Conservation (phyloP, 2,329 filamentous ascomycete species). For the Conoideocrella luteorostrata region DNA sequence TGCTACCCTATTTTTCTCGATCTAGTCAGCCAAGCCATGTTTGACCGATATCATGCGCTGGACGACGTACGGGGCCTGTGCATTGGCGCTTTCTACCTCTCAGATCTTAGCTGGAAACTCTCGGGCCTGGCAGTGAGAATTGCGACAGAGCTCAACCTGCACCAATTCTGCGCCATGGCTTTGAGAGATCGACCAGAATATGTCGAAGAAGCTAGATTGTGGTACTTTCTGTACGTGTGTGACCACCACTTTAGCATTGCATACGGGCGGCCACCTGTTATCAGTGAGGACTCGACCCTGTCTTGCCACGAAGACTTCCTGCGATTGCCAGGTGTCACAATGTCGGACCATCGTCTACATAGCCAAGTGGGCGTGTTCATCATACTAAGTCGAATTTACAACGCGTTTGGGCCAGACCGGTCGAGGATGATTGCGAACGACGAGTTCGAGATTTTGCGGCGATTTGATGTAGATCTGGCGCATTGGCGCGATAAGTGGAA, state of each 20-base stretch:
- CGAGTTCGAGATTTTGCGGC: constrained; percentile 25
- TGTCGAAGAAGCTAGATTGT: constrained; percentile 51
- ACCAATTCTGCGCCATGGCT: constrained; percentile 45
- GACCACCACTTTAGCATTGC: constrained; percentile 62
- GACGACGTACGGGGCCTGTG: constrained; percentile 56
- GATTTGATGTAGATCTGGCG: constrained; percentile 25
- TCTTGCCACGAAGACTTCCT: constrained; percentile 51
- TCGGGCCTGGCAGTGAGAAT: constrained; percentile 53
- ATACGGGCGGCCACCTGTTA: constrained; percentile 52
- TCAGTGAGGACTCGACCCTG: constrained; percentile 50
- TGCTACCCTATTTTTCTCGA: constrained; percentile 54
- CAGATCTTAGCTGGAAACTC: constrained; percentile 49
- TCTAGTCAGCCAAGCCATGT: constrained; percentile 50
- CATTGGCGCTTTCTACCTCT: constrained; percentile 59
- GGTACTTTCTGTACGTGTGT: constrained; percentile 59
- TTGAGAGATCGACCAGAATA: constrained; percentile 37
- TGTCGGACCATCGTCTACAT: constrained; percentile 48
- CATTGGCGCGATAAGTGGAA: constrained; percentile 32
- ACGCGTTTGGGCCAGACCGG: constrained; percentile 51
- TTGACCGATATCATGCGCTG: constrained; percentile 44
- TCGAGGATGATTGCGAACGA: constrained; percentile 27
- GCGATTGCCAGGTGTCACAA: constrained; percentile 40
- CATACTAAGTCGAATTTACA: constrained; percentile 52
- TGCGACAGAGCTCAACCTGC: constrained; percentile 50
- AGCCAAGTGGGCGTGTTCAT: constrained; percentile 55